These are phyloP conservation scores for Pichia kluyveri DNA, from an alignment of 805 yeast species.

Conservation along the genomic window DNA sequence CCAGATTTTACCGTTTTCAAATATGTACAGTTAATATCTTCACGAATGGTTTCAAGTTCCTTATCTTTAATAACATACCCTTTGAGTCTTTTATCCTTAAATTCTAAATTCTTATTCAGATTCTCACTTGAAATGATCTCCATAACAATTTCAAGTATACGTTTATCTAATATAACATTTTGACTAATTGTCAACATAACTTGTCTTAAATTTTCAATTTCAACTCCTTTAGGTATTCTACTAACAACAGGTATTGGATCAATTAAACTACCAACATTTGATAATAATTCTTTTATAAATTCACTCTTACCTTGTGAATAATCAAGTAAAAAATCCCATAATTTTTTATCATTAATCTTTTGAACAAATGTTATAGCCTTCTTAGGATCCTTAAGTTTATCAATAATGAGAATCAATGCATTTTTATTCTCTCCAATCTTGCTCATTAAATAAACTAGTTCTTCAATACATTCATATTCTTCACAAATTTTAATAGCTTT, in stretches of 20 bases:
- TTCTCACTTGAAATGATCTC: conserved; percentile 48
- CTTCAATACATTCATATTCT: conserved; percentile 43
- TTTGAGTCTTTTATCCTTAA: conserved; percentile 20
- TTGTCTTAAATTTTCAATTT: conserved; percentile 55
- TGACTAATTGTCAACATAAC: conserved; percentile 53
- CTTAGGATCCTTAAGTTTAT: conserved; percentile 67
- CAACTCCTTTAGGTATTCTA: conserved; percentile 51
- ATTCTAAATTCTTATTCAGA: conserved; percentile 24
- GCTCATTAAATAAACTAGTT: conserved; percentile 74
- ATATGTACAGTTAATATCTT: conserved; percentile 2
- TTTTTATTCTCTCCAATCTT: conserved; percentile 69
- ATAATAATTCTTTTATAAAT: conserved; percentile 69
- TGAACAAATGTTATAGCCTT: conserved; percentile 75
- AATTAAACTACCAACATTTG: conserved; percentile 53
- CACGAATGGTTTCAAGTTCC: conserved; percentile 4
- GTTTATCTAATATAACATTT: conserved; percentile 48
- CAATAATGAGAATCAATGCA: conserved; percentile 71
- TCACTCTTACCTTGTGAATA: conserved; percentile 63
- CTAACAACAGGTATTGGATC: conserved; percentile 65
- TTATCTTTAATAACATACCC: conserved; percentile 26
- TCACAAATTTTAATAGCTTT: conserved; percentile 63
- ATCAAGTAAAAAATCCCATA: conserved; percentile 70
- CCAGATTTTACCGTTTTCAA: conserved; percentile 1
- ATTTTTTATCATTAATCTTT: conserved; percentile 56
- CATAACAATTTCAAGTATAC: conserved; percentile 48